These are phyloP conservation scores for Pythium inflatum DNA, from an alignment of 352 stramenopile species.

Conservation along the genomic window DNA sequence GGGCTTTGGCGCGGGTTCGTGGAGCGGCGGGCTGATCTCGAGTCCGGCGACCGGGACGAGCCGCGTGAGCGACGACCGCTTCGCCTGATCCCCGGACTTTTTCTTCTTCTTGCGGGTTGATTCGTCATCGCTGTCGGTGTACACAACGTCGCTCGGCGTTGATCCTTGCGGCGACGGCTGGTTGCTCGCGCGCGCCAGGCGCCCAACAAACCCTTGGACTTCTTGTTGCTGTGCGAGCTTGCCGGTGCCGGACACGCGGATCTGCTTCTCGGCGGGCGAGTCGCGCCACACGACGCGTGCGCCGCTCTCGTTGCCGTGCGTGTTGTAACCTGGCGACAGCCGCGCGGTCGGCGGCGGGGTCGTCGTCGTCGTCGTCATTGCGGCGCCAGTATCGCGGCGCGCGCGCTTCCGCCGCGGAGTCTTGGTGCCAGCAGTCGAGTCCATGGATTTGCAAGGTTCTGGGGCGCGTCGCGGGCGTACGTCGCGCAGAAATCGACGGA, in stretches of 20 bases:
- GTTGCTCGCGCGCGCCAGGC: slow-evolving; percentile 58
- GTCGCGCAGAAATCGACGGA: slow-evolving; percentile 14
- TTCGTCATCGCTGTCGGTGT: slow-evolving; percentile 11
- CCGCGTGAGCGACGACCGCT: slow-evolving; percentile 29
- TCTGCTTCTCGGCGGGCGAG: slow-evolving; percentile 79
- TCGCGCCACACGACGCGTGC: slow-evolving; percentile 78
- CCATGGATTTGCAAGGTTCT: not conserved
- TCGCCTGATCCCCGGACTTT: slow-evolving; percentile 17
- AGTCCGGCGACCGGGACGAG: slow-evolving; percentile 8
- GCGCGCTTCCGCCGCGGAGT: slow-evolving; percentile 52
- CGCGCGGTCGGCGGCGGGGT: slow-evolving; percentile 18
- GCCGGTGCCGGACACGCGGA: slow-evolving; percentile 69
- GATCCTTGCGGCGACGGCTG: slow-evolving; percentile 26
- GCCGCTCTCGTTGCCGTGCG: slow-evolving; percentile 25
- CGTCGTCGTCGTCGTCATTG: slow-evolving; percentile 31
- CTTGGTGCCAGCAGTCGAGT: not conserved
- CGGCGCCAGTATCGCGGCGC: slow-evolving; percentile 40
- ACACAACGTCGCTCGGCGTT: not conserved
- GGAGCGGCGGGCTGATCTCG: not conserved
- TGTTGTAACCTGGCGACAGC: slow-evolving; percentile 14
- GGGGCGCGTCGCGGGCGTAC: not conserved
- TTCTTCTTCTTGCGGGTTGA: slow-evolving; percentile 1
- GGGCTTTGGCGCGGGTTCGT: slow-evolving; percentile 8
- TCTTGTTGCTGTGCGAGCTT: slow-evolving; percentile 69
- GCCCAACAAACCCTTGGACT: slow-evolving; percentile 73